phyloP scores from a whole-genome alignment of 768 basidiomycete species.

The Lactarius tabidus region DNA sequence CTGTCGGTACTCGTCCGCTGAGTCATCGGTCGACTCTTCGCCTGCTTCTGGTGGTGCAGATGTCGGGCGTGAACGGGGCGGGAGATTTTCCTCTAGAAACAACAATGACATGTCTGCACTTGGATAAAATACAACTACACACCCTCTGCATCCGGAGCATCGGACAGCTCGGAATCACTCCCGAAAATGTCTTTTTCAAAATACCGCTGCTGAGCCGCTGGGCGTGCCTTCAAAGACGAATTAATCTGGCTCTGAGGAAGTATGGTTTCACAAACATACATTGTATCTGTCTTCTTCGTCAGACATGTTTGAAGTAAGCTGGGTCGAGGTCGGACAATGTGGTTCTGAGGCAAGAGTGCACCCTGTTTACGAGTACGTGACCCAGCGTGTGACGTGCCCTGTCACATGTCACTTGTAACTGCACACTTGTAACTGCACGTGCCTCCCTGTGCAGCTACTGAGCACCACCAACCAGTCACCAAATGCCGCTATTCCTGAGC shows the following conservation, averaged over 20 bases:
- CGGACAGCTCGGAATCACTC: constrained; percentile 22
- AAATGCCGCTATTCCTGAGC: no score
- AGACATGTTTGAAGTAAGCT: constrained; percentile 10
- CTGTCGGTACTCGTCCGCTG: constrained; percentile 52
- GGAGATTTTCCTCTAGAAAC: constrained; percentile 36
- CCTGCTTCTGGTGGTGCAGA: constrained; percentile 34
- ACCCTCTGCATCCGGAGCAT: constrained; percentile 22
- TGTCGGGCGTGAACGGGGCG: constrained; percentile 36
- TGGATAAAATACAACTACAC: background rate
- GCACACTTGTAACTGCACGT: no score
- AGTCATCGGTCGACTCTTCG: constrained; percentile 39
- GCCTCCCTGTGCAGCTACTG: no score
- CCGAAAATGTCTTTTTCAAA: constrained; percentile 23
- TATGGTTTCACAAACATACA: background rate
- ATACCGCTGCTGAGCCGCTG: constrained; percentile 19
- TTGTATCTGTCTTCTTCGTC: constrained; percentile 19
- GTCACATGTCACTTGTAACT: background rate
- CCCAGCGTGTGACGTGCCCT: background rate
- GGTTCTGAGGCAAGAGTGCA: background rate
- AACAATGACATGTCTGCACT: background rate
- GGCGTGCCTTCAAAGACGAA: constrained; percentile 1
- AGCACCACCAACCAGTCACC: no score
- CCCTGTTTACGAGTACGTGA: background rate
- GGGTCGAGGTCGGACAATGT: background rate
- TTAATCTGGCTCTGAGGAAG: background rate